Evolutionary conservation across 108 stramenopile genomes (phyloP).

Genomic region (Cylindrotheca closterium): DNA sequence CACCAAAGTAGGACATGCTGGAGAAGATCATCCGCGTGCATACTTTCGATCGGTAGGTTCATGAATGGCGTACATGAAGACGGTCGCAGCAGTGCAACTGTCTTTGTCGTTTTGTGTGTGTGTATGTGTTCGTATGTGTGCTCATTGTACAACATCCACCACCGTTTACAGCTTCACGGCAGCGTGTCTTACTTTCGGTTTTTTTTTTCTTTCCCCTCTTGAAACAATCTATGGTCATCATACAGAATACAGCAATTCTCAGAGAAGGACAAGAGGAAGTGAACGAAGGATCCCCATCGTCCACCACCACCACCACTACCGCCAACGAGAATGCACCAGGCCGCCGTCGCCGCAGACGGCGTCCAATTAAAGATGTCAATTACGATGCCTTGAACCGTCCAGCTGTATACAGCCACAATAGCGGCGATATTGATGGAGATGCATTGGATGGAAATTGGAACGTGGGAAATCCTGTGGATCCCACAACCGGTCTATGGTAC

Average conservation of each 20-base stretch:
- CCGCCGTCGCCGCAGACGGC: slow-evolving; percentile 12
- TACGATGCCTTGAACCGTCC: slow-evolving; percentile 60
- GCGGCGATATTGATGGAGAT: neutral
- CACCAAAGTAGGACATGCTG: slow-evolving; percentile 93
- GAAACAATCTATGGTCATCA: neutral
- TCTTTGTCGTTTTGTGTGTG: neutral
- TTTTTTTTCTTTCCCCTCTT: neutral
- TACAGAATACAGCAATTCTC: slow-evolving; percentile 44
- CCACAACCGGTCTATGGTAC: slow-evolving; percentile 69
- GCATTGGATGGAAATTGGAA: slow-evolving; percentile 65
- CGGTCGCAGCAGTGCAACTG: no score
- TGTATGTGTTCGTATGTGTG: no score
- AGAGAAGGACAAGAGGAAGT: slow-evolving; percentile 25
- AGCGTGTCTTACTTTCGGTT: neutral
- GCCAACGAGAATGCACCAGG: slow-evolving; percentile 17
- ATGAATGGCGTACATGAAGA: neutral
- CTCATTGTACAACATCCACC: no score
- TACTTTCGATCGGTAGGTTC: slow-evolving; percentile 75
- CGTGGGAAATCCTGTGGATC: slow-evolving; percentile 72
- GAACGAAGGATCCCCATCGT: neutral
- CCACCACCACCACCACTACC: no score
- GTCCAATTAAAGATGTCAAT: slow-evolving; percentile 34
- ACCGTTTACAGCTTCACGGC: neutral
- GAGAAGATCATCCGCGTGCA: slow-evolving; percentile 87
- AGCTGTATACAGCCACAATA: neutral